Percentiles rank a stretch among this genome's conserved stretches.
Evolutionary conservation across 2,329 filamentous ascomycete genomes (phyloP).

Genomic region (Rhynchosporium agropyri): DNA sequence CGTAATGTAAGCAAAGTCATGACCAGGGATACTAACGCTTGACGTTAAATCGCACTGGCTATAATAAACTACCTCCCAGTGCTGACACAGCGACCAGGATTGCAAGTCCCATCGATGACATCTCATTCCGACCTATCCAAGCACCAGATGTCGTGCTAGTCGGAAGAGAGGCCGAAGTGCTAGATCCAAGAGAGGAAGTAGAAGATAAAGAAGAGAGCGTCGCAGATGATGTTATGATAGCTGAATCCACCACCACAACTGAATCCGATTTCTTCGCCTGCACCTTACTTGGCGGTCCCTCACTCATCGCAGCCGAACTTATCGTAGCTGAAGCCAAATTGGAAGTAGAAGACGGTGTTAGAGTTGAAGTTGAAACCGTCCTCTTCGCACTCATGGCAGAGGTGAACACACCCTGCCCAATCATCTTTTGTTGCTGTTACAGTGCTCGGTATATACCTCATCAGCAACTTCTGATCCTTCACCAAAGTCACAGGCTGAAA

Average conservation of each 20-base stretch:
- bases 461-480: slow-evolving; percentile 17
- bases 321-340: not conserved
- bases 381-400: not conserved
- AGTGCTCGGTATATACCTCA: slow-evolving; percentile 23
- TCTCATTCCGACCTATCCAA: not conserved
- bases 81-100: not conserved
- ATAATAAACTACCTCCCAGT: not conserved
- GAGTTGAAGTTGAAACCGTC: not conserved
- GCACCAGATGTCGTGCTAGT: not conserved
- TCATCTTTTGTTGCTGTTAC: not conserved
- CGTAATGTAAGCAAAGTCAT: not conserved
- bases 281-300: not conserved
- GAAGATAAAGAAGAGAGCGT: not conserved
- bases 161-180: not conserved
- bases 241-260: not conserved
- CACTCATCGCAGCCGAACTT: not conserved
- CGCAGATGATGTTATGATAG: not conserved
- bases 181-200: not conserved
- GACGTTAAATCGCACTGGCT: not conserved
- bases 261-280: not conserved
- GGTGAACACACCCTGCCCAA: not conserved
- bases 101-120: not conserved
- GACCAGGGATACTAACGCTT: not conserved
- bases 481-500: slow-evolving; percentile 25
- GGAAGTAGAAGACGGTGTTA: not conserved